Conservation (phyloP, 2,329 filamentous ascomycete genomes). For the Zelopaecilomyces penicillatus region DNA sequence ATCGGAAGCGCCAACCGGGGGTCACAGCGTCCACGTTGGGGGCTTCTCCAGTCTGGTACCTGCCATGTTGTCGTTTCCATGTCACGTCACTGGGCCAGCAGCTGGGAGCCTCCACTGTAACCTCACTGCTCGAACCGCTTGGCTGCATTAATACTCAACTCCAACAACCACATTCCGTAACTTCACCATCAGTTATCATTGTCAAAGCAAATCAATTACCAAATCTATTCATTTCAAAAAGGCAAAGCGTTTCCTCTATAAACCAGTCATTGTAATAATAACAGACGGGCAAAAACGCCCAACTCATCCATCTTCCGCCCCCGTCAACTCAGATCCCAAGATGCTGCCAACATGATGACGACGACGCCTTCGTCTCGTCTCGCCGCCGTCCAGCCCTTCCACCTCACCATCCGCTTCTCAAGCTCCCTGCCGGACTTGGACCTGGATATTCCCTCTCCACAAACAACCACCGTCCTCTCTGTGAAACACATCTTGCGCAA, state of each 20-base stretch:
- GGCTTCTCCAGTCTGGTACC: neutral
- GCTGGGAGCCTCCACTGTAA: neutral
- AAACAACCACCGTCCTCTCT: constrained; percentile 62
- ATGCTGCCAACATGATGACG: constrained; percentile 20
- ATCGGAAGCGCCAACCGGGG: constrained; percentile 5
- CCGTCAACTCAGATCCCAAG: neutral
- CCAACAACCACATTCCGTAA: neutral
- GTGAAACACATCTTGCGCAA: constrained; percentile 76
- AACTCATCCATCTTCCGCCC: no score
- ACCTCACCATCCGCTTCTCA: constrained; percentile 85
- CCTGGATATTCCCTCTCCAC: constrained; percentile 63
- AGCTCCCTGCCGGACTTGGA: constrained; percentile 74
- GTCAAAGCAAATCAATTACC: no score
- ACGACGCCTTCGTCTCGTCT: constrained; percentile 3
- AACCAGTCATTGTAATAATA: no score
- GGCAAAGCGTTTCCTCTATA: no score
- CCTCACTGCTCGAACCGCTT: neutral
- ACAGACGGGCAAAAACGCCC: no score
- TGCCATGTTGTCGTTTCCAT: constrained; percentile 1
- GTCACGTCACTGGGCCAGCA: constrained; percentile 10
- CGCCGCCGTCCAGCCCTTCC: constrained; percentile 40
- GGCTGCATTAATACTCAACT: neutral
- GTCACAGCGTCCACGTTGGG: neutral
- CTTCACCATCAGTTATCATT: no score
- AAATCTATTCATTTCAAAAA: no score